Evolutionary conservation across 805 yeast genomes (phyloP), one percentile per base, ranked within the genome.

Genomic region (Wickerhamia fluorescens): DNA sequence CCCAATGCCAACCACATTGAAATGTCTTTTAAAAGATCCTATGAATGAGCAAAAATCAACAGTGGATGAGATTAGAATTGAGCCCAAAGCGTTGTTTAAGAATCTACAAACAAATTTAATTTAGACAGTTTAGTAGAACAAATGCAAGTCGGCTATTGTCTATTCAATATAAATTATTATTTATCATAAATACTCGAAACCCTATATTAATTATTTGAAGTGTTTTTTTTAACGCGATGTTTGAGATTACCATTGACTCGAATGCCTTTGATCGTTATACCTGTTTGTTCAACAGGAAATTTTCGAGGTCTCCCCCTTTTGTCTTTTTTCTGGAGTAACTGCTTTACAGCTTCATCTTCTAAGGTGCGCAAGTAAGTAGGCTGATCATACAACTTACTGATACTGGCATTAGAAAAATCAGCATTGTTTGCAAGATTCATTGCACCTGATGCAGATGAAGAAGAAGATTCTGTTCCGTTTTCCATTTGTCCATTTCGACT

Each of bases 281-380:
- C 71, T 6, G 66, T 58, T 32, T 60, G 62, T 33, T 61, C 71
- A n/a, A 60, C 48, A 1, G 73, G 68, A 31, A 62, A 62, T 40
- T 69, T 69, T 38, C 73, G 51, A 2, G 75, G 75, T 38, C 75
- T 51, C 9, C 75, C 75, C 23, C 73, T 33, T 47, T 60, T 53
- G 49, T 66, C 62, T 42, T 69, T 62, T 42, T 49, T 61, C 29
- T 49, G 46, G 16, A 63, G 41, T 18, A 61, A 46, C 33, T 56
- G 51, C 35, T 57, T 33, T 37, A 56, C 58, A 8, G 56, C 61
- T 19, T 49, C 58, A 21, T 51, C 56, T 15, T 48, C 54, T 25
- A 51, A 46, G 8, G 43, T 51, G 15, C 56, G 40, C 38, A 51
- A 36, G 26, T 45, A 45, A 5, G 56, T 41, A 2, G 58, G 58